Evolutionary conservation across 2,329 filamentous ascomycete genomes (phyloP), one percentile per base, ranked within the genome.

Genomic region (Aspergillus melleus): DNA sequence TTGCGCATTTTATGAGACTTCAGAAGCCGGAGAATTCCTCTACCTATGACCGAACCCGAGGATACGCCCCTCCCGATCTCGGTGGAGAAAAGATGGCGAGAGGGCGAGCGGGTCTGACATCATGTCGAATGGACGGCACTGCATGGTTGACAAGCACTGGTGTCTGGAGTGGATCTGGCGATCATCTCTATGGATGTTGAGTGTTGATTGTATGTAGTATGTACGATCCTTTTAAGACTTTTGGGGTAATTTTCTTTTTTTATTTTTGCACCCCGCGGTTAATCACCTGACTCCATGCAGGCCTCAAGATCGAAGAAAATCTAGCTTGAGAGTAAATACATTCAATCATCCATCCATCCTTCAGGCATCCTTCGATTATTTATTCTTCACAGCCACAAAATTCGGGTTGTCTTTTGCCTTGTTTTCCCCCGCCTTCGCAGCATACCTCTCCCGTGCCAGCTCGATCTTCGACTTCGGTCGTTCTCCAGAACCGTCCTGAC

Each of bases 361-460:
- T 36, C 24, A 42, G 14, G 3, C 36, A 16, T 42, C 36, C 6
- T n/a, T 14, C 36, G 6, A n/a, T n/a, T n/a, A 42, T 29, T 9
- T 29, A 5, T 42, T 42, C 36, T 42, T 52, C 49, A 62, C 57
- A 52, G 59, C 47, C 44, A 49, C 53, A 16, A 57, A 50, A 6
- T 60, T 64, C 29, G 58, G 36, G 36, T 42, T 49, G 19, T 47
- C 24, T 3, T 46, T 54, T 47, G 8, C n/a, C 32, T 55, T 36
- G 44, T 47, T 49, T 51, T 51, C 65, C 19, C 65, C 62, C 44
- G 70, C 72, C 70, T 72, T 75, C 14, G 80, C 80, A 10, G 81
- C 83, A 70, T 84, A 84, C 56, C 82, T 79, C 63, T 85, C 84
- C 58, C 86, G 76, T 8, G 86, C 86, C 60, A 86, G 70, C 66